A percentile compares a stretch with the other conserved stretches of the same genome.
Conservation (phyloP, 768 basidiomycete genomes). For the Rhodotorula kratochvilovae region DNA sequence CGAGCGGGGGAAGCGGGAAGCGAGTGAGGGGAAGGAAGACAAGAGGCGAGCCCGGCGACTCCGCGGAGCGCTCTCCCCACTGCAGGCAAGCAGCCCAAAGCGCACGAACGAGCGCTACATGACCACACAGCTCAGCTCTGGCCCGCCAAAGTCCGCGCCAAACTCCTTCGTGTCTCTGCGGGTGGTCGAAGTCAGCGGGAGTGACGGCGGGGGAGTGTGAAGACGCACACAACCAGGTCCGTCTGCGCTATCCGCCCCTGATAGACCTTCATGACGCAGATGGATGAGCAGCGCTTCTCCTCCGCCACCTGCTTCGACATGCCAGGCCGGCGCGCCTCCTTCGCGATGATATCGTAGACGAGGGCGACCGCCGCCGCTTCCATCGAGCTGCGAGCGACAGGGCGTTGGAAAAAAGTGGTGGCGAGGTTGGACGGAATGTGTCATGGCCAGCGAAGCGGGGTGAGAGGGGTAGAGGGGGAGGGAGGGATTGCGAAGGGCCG, state of each 20-base stretch:
- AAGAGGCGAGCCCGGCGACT: no score
- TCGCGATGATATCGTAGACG: constrained; percentile 23
- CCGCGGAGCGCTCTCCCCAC: no score
- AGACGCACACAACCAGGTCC: constrained; percentile 29
- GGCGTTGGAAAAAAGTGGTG: no score
- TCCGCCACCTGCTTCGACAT: constrained; percentile 14
- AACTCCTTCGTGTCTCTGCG: constrained; percentile 7
- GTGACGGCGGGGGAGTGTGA: neutral
- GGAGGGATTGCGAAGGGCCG: neutral
- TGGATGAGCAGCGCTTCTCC: neutral
- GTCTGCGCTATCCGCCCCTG: constrained; percentile 30
- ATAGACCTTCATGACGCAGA: constrained; percentile 11
- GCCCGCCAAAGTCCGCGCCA: neutral
- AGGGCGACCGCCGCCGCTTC: constrained; percentile 26
- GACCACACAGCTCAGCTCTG: neutral
- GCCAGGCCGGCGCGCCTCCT: neutral
- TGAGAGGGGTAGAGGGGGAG: no score
- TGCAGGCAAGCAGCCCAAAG: no score
- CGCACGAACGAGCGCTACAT: neutral
- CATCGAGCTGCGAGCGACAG: constrained; percentile 4
- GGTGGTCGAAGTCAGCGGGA: neutral
- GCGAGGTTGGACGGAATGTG: no score
- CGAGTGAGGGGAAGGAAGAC: no score
- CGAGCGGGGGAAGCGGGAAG: no score
- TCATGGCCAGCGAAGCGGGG: no score